Percentiles rank a stretch among this genome's conserved stretches.
These are phyloP conservation scores for Didymellaceae sp. DNA, from an alignment of 2,329 filamentous ascomycete species.

Conservation along the genomic window DNA sequence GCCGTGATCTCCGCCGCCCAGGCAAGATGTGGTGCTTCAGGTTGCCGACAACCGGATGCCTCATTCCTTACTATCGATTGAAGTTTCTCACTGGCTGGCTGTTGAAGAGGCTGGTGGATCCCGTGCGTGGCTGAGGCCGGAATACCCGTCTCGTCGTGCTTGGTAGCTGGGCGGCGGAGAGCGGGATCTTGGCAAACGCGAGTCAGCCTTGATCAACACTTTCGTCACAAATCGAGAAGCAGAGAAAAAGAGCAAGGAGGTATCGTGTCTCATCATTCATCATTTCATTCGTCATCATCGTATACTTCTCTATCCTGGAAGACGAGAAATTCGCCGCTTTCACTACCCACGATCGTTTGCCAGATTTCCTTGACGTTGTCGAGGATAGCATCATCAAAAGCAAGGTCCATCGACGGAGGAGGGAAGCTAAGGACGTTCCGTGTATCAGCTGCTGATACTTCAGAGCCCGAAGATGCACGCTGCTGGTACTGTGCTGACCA, in stretches of 20 bases:
- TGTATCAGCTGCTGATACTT: conserved; percentile 40
- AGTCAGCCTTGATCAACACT: background rate
- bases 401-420: conserved; percentile 66
- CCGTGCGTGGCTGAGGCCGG: conserved; percentile 1
- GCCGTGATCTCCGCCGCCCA: conserved; percentile 1
- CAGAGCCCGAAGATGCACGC: conserved; percentile 27
- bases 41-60: conserved; percentile 1
- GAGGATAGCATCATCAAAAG: conserved; percentile 75
- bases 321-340: conserved; percentile 70
- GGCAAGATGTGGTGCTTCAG: background rate
- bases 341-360: conserved; percentile 65
- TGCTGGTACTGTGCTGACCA: conserved; percentile 64
- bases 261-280: background rate
- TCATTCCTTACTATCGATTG: background rate
- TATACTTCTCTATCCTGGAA: conserved; percentile 80
- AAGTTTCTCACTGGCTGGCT: background rate
- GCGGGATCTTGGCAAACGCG: conserved; percentile 3
- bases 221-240: background rate
- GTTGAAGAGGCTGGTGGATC: conserved; percentile 1
- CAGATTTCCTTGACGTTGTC: conserved; percentile 73
- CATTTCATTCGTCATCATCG: conserved; percentile 55
- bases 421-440: conserved; percentile 64
- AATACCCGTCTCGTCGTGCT: conserved; percentile 7
- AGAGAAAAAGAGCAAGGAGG: background rate
- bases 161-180: conserved; percentile 7